phyloP scores from a whole-genome alignment of 371 early-diverging fungal genomes.

The Zychaea mexicana region DNA sequence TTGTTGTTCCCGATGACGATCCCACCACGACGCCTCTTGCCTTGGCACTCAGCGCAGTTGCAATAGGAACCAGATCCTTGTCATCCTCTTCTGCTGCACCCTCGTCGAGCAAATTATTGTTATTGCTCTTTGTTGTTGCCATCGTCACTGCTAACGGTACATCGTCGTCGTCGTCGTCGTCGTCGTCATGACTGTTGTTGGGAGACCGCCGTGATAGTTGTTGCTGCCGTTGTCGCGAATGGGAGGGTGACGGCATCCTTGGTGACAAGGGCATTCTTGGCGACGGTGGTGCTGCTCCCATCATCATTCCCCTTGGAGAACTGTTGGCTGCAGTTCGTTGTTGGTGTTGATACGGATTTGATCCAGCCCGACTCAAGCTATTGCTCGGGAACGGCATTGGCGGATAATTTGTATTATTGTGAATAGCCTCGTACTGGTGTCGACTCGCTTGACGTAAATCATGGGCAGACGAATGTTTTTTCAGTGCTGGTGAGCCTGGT shows the following conservation, averaged over 20 bases:
- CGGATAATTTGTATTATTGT: background rate
- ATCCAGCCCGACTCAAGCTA: background rate
- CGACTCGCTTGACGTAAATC: background rate
- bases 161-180: conserved; percentile 27
- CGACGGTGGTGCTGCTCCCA: background rate
- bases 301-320: background rate
- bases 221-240: background rate
- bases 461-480: background rate
- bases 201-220: too few species aligned
- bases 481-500: background rate
- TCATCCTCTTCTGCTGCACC: conserved; percentile 31
- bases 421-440: conserved; percentile 1
- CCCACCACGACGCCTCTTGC: too few species aligned
- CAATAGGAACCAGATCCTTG: conserved; percentile 39
- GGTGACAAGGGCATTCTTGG: background rate
- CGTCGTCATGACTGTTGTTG: too few species aligned
- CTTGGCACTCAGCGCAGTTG: conserved; percentile 8
- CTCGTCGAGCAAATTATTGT: conserved; percentile 17
- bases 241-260: too few species aligned
- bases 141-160: conserved; percentile 14
- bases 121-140: background rate
- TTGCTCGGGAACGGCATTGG: background rate
- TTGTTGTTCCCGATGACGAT: too few species aligned
- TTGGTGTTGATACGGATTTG: too few species aligned
- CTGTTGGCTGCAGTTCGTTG: background rate